Evolutionary conservation across 345 rosid genomes (phyloP).

Genomic region (Odontarrhena argentea): DNA sequence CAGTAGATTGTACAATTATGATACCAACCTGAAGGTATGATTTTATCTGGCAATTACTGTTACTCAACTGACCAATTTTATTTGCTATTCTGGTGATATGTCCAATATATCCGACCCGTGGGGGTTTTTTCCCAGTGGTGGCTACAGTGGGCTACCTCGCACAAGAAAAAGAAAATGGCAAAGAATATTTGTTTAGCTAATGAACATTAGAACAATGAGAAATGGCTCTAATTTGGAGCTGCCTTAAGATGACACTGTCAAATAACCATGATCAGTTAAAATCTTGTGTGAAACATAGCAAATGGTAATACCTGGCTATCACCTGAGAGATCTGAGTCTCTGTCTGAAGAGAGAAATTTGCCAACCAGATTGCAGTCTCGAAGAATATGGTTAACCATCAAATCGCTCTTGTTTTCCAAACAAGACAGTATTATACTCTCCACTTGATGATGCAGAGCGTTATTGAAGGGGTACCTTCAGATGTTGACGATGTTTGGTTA

Average conservation of each 20-base stretch:
- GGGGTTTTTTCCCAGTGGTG: slow-evolving; percentile 65
- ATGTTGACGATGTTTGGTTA: slow-evolving; percentile 29
- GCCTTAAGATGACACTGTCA: slow-evolving; percentile 24
- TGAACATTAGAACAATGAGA: slow-evolving; percentile 18
- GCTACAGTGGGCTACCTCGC: slow-evolving; percentile 76
- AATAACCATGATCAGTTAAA: not conserved
- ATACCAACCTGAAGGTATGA: slow-evolving; percentile 71
- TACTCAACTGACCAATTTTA: slow-evolving; percentile 77
- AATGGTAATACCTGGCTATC: slow-evolving; percentile 57
- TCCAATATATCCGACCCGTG: slow-evolving; percentile 85
- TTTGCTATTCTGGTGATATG: slow-evolving; percentile 88
- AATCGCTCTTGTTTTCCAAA: slow-evolving; percentile 71
- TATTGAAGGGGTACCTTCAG: slow-evolving; percentile 91
- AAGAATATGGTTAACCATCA: slow-evolving; percentile 74
- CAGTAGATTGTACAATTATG: slow-evolving; percentile 4
- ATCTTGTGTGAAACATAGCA: slow-evolving; percentile 24
- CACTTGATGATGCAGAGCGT: slow-evolving; percentile 94
- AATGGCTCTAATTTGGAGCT: slow-evolving; percentile 17
- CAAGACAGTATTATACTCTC: slow-evolving; percentile 87
- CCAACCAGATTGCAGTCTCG: slow-evolving; percentile 80
- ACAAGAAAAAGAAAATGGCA: slow-evolving; percentile 19
- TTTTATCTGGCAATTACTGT: slow-evolving; percentile 61
- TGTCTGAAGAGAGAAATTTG: slow-evolving; percentile 73
- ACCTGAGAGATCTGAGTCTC: slow-evolving; percentile 57
- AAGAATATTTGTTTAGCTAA: slow-evolving; percentile 15